phyloP scores from a whole-genome alignment of 208 protist genomes.

The Strigomonas galati region DNA sequence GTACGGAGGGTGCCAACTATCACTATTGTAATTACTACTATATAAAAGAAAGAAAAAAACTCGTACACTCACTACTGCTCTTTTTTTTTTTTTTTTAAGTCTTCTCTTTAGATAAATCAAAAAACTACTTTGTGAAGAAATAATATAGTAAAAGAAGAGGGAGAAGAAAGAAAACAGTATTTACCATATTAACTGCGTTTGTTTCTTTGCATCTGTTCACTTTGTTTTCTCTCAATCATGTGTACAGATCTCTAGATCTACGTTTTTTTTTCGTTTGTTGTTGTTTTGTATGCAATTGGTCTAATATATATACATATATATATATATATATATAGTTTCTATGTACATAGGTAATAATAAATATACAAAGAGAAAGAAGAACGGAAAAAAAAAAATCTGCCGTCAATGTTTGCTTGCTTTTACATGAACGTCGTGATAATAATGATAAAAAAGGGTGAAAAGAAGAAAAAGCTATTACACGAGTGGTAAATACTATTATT shows the following conservation, averaged over 20 bases:
- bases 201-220: background rate
- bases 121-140: no score
- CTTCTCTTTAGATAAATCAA: background rate
- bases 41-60: constrained; percentile 16
- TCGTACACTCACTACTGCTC: background rate
- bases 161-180: constrained; percentile 10
- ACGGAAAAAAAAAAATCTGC: constrained; percentile 20
- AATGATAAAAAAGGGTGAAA: no score
- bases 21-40: constrained; percentile 1
- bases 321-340: constrained; percentile 9
- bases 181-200: background rate
- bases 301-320: constrained; percentile 9
- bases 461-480: constrained; percentile 22
- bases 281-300: background rate
- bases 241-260: background rate
- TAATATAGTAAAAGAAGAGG: constrained; percentile 1
- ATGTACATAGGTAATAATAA: constrained; percentile 5
- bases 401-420: no score
- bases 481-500: no score
- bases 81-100: constrained; percentile 3
- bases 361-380: constrained; percentile 8
- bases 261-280: background rate
- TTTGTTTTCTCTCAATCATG: background rate
- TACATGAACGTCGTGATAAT: no score
- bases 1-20: constrained; percentile 6